Conservation (phyloP, 257 asterid genomes). For the Solanum paucissectum region DNA sequence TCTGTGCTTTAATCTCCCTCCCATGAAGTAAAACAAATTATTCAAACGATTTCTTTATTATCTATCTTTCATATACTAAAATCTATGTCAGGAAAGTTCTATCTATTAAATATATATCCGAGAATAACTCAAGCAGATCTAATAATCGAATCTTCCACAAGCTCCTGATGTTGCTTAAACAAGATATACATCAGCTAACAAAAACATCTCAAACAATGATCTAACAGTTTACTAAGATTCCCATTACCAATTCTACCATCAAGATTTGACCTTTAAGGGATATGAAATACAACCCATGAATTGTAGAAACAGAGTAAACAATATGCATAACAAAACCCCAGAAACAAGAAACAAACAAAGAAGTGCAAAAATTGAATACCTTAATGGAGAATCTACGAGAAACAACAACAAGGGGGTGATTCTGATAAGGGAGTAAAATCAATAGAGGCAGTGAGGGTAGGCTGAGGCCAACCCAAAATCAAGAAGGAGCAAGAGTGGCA, state of each 20-base stretch:
- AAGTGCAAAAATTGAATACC: background rate
- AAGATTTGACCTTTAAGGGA: background rate
- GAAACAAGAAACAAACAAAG: background rate
- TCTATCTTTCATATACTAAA: background rate
- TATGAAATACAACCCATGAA: background rate
- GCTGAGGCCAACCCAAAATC: background rate
- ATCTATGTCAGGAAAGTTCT: background rate
- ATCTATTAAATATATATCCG: background rate
- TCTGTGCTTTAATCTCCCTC: background rate
- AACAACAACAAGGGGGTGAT: background rate
- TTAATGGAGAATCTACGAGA: background rate
- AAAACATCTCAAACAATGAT: background rate
- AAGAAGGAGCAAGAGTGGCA: background rate
- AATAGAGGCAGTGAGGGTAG: background rate
- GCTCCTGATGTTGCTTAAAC: background rate
- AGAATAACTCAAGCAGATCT: background rate
- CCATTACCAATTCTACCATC: background rate
- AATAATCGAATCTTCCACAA: background rate
- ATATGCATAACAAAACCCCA: background rate
- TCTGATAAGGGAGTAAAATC: background rate
- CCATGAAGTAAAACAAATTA: background rate
- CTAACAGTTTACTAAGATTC: background rate
- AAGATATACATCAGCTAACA: background rate
- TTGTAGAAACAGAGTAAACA: background rate
- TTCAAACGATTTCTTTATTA: background rate